Evolutionary conservation across 1,284 basidiomycete species (phyloP).

Genomic region (Moesziomyces aphidis): DNA sequence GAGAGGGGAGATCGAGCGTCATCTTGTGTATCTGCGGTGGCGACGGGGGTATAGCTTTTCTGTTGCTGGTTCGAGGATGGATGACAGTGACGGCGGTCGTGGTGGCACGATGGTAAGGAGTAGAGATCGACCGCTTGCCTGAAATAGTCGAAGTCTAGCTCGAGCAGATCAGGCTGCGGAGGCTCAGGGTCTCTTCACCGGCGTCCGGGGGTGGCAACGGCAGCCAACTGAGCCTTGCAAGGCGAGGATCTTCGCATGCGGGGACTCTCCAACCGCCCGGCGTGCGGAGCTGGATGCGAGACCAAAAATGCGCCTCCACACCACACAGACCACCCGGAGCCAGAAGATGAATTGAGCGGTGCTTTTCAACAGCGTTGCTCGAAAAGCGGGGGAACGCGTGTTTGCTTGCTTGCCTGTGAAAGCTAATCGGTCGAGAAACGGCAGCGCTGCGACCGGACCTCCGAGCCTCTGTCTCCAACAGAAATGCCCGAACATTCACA

Average conservation of each 20-base stretch:
- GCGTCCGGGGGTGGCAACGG: background rate
- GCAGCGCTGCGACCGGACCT: no score
- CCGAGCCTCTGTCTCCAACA: no score
- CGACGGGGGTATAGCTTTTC: background rate
- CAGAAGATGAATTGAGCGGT: background rate
- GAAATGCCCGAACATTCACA: no score
- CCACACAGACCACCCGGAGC: background rate
- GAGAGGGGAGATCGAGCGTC: conserved; percentile 55
- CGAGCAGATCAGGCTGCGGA: no score
- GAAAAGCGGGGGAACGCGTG: background rate
- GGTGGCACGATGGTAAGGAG: background rate
- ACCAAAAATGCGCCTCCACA: background rate
- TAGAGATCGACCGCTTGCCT: background rate
- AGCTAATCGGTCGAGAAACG: background rate
- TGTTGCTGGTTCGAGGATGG: background rate
- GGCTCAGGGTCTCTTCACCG: background rate
- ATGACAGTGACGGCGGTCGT: background rate
- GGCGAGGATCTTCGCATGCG: background rate
- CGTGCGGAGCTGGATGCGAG: background rate
- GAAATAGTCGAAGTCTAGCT: background rate
- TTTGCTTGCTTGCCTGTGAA: conserved; percentile 1
- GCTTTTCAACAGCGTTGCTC: background rate
- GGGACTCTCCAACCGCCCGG: background rate
- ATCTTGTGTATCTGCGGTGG: conserved; percentile 20
- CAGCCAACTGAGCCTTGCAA: background rate